A percentile compares a stretch with the other conserved stretches of the same genome.
These are phyloP conservation scores for Kernera saxatilis DNA, from an alignment of 345 rosid species.

Conservation along the genomic window DNA sequence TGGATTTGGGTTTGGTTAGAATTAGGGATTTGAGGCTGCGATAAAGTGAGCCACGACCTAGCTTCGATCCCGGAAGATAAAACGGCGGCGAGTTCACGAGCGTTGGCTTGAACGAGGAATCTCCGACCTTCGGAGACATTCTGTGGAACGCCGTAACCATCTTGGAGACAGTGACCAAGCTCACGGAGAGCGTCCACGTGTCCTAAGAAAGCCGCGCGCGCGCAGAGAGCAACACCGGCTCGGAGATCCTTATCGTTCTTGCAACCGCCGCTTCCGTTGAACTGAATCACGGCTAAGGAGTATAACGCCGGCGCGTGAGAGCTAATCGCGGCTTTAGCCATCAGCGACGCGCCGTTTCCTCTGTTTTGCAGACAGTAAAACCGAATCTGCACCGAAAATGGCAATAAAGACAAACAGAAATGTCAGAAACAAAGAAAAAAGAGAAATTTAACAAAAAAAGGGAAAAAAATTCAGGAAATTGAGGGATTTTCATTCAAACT, in stretches of 20 bases:
- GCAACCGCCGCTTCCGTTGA: conserved; percentile 96
- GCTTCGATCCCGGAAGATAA: conserved; percentile 37
- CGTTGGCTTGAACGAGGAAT: conserved; percentile 93
- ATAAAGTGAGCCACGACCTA: conserved; percentile 54
- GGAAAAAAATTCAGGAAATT: neutral
- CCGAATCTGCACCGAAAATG: conserved; percentile 53
- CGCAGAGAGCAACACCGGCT: conserved; percentile 90
- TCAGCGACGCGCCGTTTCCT: conserved; percentile 81
- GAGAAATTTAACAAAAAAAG: neutral
- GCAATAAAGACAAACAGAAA: neutral
- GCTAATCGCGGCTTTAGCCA: conserved; percentile 92
- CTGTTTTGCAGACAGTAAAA: conserved; percentile 78
- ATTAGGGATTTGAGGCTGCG: conserved; percentile 30
- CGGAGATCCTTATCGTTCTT: conserved; percentile 88
- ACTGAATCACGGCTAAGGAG: conserved; percentile 84
- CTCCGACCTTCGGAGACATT: conserved; percentile 81
- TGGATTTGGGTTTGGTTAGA: conserved; percentile 33
- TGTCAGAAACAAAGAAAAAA: neutral
- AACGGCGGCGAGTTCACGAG: conserved; percentile 76
- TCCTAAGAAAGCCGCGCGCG: conserved; percentile 85
- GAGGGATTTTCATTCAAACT: neutral
- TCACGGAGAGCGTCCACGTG: conserved; percentile 92
- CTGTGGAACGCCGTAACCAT: conserved; percentile 93
- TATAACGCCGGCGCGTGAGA: conserved; percentile 84
- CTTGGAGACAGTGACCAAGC: conserved; percentile 97